A percentile compares a stretch with the other conserved stretches of the same genome.
Evolutionary conservation across 179 eudicot species (phyloP).

Genomic region (Gypsophila paniculata): DNA sequence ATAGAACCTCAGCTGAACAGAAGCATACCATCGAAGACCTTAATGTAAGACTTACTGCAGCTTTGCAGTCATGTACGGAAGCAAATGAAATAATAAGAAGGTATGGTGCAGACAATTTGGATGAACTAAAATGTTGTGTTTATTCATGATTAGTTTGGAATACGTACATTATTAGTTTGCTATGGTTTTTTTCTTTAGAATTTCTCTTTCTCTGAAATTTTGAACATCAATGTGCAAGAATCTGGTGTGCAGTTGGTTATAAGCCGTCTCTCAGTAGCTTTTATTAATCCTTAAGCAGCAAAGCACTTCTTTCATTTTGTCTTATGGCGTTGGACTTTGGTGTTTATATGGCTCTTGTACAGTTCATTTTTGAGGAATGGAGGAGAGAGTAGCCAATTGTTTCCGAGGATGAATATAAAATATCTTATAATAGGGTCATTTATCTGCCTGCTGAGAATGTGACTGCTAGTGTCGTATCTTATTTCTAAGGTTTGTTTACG

Average conservation of each 20-base stretch:
- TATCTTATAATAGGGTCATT: not conserved
- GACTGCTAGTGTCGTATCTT: not conserved
- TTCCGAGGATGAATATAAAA: not conserved
- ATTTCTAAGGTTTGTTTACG: not conserved
- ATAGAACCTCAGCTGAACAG: constrained; percentile 60
- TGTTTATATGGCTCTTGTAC: not conserved
- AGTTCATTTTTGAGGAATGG: not conserved
- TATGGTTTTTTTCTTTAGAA: not conserved
- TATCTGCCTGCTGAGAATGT: not conserved
- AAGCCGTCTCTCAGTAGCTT: not conserved
- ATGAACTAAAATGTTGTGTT: not conserved
- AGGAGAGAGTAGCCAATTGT: not conserved
- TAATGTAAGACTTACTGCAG: constrained; percentile 62
- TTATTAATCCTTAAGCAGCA: not conserved
- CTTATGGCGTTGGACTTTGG: not conserved
- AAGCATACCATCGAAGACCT: constrained; percentile 76
- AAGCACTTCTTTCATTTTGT: not conserved
- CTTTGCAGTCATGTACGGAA: constrained; percentile 70
- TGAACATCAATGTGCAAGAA: not conserved
- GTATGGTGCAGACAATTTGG: constrained; percentile 28
- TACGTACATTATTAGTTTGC: not conserved
- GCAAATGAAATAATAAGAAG: constrained; percentile 78
- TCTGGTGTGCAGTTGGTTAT: not conserved
- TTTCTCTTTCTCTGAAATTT: not conserved
- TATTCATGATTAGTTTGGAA: not conserved